Evolutionary conservation across 805 yeast genomes (phyloP), one percentile per base, ranked within the genome.

Genomic region (Debaryomyces maramus): DNA sequence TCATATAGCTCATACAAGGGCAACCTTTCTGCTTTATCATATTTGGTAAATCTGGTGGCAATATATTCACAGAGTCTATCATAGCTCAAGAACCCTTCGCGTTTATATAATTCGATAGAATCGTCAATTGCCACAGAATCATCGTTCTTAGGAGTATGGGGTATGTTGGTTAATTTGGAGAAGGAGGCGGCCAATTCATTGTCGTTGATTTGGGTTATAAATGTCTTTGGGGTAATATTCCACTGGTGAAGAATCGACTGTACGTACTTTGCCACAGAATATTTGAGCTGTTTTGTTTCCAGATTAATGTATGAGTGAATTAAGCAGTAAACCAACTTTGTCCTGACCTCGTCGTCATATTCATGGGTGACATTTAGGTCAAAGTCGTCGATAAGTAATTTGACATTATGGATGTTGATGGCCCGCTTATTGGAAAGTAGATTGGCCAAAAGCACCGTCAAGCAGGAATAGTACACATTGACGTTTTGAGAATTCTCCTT

Each of bases 31-130:
- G 32, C n/a, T 4, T 18, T 23, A 11, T 46, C 45, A 26, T 36
- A 47, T 23, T 34, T 27, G 3, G 34, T 39, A 36, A 52, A 60
- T 9, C 52, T 41, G 6, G 43, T 40, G 2, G 27, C 36, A 5
- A 65, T 56, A 38, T 58, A 64, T 3, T 40, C 18, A 39, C 63
- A 56, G 6, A 67, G 38, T 4, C 41, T 41, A 1, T 45, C 45
- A 20, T 53, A 50, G 17, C 53, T 51, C 10, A 62, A 38, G 7
- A 47, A 38, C 7, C 61, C 62, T 9, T 34, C 42, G 32, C 51
- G 46, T 32, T 42, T 44, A 26, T 43, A 47, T 1, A 26, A 10
- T 1, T 43, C 50, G 4, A 53, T 43, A 5, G 34, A 20, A 10
- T 14, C 18, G 13, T 2, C 14, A 5, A n/a, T 10, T 10, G 10